Base-by-base conservation (phyloP, 1,284 basidiomycete species). In the Omphalotus olearius region DNA sequence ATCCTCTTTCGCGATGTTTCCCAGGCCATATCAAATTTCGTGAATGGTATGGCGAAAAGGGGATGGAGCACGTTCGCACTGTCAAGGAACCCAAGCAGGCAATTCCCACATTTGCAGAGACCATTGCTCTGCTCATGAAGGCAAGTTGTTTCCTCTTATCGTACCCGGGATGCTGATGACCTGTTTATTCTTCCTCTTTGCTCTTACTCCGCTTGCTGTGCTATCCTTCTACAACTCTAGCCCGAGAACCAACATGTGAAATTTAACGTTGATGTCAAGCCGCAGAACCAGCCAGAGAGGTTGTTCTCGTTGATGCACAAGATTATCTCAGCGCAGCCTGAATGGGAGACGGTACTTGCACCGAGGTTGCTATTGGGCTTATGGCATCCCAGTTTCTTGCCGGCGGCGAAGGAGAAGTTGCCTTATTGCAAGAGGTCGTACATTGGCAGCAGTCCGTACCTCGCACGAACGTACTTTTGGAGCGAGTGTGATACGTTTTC, bases 181-280 rank as follows among this genome's bases (percentile, higher is more conserved):
- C 30, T 38, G 38, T 52, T 47, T 48, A 33, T 52, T 43, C 17
- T 40, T 30, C 44, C 56, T 43, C 26, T 47, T 36, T 20, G 47
- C 35, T 9, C 35, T 13, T 47, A 17, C 53, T 48, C 16, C 36
- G 20, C 30, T 18, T 38, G 18, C 26, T 30, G n/a, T n/a, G n/a
- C n/a, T n/a, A n/a, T 52, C 41, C 37, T 18, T 30, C 20, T 20
- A 37, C 13, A 18, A 14, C 35, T 20, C 41, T 50, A 92, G 90
- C 86, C 88, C 30, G 89, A 91, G 66, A 93, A 95, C 69, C 75
- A 70, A 18, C 88, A 93, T 61, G 86, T 92, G 65, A 85, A 85
- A 60, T 88, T 98, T 65, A 92, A 97, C 68, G 82, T 98, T 55
- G 94, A 98, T 66, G 90, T 96, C 65, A 98, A 99, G 70, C 83